Evolutionary conservation across 2,329 filamentous ascomycete species (phyloP).

Genomic region (Byssochlamys sp.): DNA sequence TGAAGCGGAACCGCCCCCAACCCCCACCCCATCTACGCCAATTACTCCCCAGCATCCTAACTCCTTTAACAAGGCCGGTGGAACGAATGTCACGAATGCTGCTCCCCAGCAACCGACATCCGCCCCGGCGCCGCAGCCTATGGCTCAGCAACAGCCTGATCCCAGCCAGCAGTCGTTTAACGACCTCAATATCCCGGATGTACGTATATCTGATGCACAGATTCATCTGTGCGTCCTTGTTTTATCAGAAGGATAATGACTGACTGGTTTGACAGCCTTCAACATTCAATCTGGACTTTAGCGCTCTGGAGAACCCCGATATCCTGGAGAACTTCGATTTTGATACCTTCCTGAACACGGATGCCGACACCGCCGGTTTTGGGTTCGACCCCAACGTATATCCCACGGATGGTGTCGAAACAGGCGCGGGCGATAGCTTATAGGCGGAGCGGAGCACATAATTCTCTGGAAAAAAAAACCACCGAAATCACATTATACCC

Average conservation of each 20-base stretch:
- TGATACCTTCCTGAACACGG: constrained; percentile 56
- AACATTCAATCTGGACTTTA: constrained; percentile 35
- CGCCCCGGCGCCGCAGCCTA: constrained; percentile 13
- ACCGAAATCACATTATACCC: constrained; percentile 3
- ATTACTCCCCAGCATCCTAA: constrained; percentile 39
- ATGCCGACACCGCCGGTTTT: constrained; percentile 34
- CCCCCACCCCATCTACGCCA: constrained; percentile 41
- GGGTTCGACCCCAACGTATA: constrained; percentile 34
- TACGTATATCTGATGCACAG: constrained; percentile 14
- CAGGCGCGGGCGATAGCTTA: constrained; percentile 29
- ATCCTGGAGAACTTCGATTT: constrained; percentile 53
- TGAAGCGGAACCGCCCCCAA: constrained; percentile 39
- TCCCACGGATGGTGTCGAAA: constrained; percentile 34
- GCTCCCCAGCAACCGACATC: constrained; percentile 22
- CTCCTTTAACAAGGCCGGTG: constrained; percentile 34
- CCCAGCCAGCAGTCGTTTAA: constrained; percentile 23
- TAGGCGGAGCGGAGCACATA: constrained; percentile 19
- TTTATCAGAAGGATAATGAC: neutral
- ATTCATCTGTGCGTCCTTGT: no score
- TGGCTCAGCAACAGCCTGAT: constrained; percentile 27
- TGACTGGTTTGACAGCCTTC: neutral
- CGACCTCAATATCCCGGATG: constrained; percentile 29
- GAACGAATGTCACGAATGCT: constrained; percentile 27
- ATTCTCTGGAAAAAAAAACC: neutral
- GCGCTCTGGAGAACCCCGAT: constrained; percentile 37